Percentiles rank a stretch among this genome's conserved stretches.
Evolutionary conservation across 2,329 filamentous ascomycete genomes (phyloP).

Genomic region (Teratosphaeria viscida): DNA sequence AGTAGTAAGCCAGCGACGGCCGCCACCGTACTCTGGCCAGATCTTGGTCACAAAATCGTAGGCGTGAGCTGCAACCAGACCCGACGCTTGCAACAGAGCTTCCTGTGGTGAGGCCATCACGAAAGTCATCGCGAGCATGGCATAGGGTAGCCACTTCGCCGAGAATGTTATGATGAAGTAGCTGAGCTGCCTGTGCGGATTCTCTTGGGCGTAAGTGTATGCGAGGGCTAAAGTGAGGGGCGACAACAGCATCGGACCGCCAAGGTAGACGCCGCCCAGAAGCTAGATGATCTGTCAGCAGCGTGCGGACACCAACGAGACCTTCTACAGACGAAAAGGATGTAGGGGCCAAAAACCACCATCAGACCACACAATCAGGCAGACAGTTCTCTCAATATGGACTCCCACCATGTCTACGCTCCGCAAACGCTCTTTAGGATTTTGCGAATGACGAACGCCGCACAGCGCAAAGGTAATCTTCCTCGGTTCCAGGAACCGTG

Average conservation of each 20-base stretch:
- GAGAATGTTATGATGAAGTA: conserved; percentile 81
- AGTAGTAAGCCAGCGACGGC: conserved; percentile 63
- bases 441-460: conserved; percentile 43
- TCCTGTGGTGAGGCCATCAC: conserved; percentile 51
- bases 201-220: conserved; percentile 81
- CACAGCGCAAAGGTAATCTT: conserved; percentile 42
- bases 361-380: conserved; percentile 41
- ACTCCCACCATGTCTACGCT: conserved; percentile 43
- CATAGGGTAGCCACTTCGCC: conserved; percentile 68
- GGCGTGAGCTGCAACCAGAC: conserved; percentile 77
- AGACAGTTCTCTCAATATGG: conserved; percentile 43
- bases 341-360: conserved; percentile 60
- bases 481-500: conserved; percentile 47
- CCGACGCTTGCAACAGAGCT: conserved; percentile 57
- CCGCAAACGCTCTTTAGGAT: conserved; percentile 32
- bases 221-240: conserved; percentile 66
- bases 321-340: conserved; percentile 15
- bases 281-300: conserved; percentile 15
- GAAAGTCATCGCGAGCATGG: conserved; percentile 65
- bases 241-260: conserved; percentile 40
- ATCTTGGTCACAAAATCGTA: conserved; percentile 84
- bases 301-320: neutral
- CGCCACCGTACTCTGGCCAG: conserved; percentile 82
- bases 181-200: conserved; percentile 61
- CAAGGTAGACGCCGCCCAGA: conserved; percentile 37